Evolutionary conservation across 2,329 filamentous ascomycete genomes (phyloP), one percentile per base, ranked within the genome.

Genomic region (Verticillium nubilum): DNA sequence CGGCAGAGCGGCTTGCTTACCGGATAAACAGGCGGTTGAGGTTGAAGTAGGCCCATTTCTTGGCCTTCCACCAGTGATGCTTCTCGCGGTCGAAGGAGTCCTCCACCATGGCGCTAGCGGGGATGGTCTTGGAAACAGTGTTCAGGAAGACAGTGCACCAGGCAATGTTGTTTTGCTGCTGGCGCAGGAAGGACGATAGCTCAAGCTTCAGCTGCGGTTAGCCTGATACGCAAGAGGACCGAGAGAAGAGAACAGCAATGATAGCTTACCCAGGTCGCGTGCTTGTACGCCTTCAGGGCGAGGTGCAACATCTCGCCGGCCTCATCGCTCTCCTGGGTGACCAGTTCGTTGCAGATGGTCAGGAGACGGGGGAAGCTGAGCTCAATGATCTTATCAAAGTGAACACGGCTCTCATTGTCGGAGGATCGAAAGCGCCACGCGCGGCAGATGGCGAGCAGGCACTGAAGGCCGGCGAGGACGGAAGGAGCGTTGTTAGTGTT

Each of bases 11-110:
- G 4, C 2, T 28, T 29, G n/a, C 82, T 62, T 78, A 94, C 90
- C 92, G 86, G 67, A 98, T 93, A 71, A 95, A 99, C 19, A 99
- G 85, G 63, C 95, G 86, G 78, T 99, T 99, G 67, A 99, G 78
- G 75, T 98, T 98, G 70, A 95, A 96, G 75, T 97, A 99, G 15
- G 94, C 90, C 95, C 95, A 98, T 77, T 99, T 99, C 87, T 98
- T 98, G 64, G 93, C 91, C 80, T 98, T 99, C 94, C 94, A 99
- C 94, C 95, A 99, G 74, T 97, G 92, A 72, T 97, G 93, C 68
- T 89, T 85, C 75, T 98, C 95, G 60, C 95, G 86, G 70, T 98
- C 94, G 60, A 91, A 87, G 57, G 89, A 78, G 61, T 87, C 91
- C 62, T 91, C 91, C 60, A 81, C 74, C 83, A 98, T 87, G 35